Evolutionary conservation across 2,329 filamentous ascomycete species (phyloP).

Genomic region (Fusarium papillatum): DNA sequence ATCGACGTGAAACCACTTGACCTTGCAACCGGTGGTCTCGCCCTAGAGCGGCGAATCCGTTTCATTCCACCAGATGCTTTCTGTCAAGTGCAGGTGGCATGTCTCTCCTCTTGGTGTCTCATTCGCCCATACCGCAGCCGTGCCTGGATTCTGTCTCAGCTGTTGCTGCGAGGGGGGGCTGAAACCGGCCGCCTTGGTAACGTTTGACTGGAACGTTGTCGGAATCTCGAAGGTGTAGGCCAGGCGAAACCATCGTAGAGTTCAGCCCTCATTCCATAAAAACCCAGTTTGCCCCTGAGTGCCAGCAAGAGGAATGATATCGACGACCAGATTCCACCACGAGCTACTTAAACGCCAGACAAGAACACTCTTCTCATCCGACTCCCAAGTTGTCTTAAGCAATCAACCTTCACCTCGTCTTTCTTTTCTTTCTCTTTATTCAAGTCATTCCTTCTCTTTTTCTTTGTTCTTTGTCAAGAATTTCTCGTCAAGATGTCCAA

Average conservation of each 20-base stretch:
- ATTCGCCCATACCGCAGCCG: not conserved
- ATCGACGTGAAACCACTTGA: not conserved
- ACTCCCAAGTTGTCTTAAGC: not conserved
- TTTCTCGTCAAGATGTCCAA: conserved; percentile 19
- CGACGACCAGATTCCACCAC: conserved; percentile 1
- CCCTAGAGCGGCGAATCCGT: not conserved
- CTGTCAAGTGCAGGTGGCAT: not conserved
- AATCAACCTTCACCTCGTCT: conserved; percentile 7
- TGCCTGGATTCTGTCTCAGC: conserved; percentile 3
- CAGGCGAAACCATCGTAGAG: not conserved
- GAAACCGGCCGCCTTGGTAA: not conserved
- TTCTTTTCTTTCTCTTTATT: conserved; percentile 19
- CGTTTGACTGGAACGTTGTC: conserved; percentile 7
- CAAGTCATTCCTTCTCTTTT: conserved; percentile 29
- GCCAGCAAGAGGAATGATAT: not conserved
- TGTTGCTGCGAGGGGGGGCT: not conserved
- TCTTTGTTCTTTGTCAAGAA: conserved; percentile 23
- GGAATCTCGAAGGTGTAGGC: not conserved
- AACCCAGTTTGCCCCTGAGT: conserved; percentile 6
- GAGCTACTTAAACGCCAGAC: not conserved
- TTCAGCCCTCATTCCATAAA: conserved; percentile 4
- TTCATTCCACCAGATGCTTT: conserved; percentile 1
- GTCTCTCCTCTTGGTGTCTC: not conserved
- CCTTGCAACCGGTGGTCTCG: not conserved
- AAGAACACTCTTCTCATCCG: conserved; percentile 17